These are phyloP conservation scores for Crucihimalaya himalaica DNA, from an alignment of 345 rosid genomes.

Conservation along the genomic window DNA sequence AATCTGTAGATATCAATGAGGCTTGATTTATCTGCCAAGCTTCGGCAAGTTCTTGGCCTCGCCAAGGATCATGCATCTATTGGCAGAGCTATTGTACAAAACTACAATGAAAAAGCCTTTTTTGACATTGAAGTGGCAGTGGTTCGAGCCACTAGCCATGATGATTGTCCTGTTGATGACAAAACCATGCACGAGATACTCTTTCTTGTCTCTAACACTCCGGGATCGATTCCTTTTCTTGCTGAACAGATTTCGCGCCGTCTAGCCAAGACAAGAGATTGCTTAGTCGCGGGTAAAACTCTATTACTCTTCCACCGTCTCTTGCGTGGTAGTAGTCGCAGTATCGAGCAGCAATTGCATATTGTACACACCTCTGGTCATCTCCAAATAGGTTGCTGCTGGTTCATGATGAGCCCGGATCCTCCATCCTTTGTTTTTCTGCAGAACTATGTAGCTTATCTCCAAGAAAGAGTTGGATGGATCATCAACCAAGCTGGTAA, in stretches of 20 bases:
- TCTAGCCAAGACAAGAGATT: constrained; percentile 66
- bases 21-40: constrained; percentile 55
- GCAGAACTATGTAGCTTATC: constrained; percentile 64
- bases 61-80: constrained; percentile 82
- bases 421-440: constrained; percentile 47
- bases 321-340: constrained; percentile 78
- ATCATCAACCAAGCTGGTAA: constrained; percentile 79
- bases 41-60: constrained; percentile 59
- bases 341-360: constrained; percentile 68
- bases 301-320: constrained; percentile 77
- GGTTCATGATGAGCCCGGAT: constrained; percentile 40
- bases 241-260: constrained; percentile 78
- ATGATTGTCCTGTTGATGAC: constrained; percentile 63
- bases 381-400: constrained; percentile 58
- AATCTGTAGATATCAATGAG: constrained; percentile 45
- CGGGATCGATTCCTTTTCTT: constrained; percentile 69
- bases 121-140: constrained; percentile 72
- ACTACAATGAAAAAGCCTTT: constrained; percentile 50
- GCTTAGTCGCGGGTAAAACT: constrained; percentile 72
- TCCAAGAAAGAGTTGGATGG: constrained; percentile 81
- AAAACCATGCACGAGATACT: constrained; percentile 80
- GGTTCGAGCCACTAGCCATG: constrained; percentile 77
- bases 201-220: constrained; percentile 69
- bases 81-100: constrained; percentile 69
- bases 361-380: constrained; percentile 64